Conservation (phyloP, 306 rosid species). For the Castanea sativa region DNA sequence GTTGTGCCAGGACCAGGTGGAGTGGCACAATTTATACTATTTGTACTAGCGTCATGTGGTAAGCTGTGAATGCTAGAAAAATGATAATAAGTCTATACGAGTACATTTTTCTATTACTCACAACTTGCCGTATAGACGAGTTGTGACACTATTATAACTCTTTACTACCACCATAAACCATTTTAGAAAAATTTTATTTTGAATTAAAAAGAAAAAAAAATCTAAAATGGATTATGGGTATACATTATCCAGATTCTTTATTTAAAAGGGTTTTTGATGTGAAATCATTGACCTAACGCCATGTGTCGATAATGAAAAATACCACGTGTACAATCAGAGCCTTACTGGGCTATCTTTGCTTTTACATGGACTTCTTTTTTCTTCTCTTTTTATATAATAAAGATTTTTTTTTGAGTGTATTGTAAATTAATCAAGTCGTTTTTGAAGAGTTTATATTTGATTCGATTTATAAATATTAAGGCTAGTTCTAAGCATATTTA, state of each 20-base stretch:
- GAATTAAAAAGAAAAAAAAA: too few relatives aligned
- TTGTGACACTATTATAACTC: rapidly evolving
- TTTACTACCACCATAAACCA: rapidly evolving
- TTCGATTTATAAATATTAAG: too few relatives aligned
- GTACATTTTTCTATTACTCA: rapidly evolving
- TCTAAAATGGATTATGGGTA: rapidly evolving
- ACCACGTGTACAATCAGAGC: rapidly evolving
- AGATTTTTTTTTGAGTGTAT: too few relatives aligned
- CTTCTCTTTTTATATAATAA: too few relatives aligned
- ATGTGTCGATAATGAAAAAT: too few relatives aligned
- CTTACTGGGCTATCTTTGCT: too few relatives aligned
- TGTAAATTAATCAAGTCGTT: too few relatives aligned
- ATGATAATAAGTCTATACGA: rapidly evolving
- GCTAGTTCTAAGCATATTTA: too few relatives aligned
- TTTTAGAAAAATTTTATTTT: rapidly evolving
- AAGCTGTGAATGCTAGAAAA: rapidly evolving
- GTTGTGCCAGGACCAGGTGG: rapidly evolving
- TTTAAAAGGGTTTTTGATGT: rapidly evolving
- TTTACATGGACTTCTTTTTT: too few relatives aligned
- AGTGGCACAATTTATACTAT: too few relatives aligned
- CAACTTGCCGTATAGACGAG: rapidly evolving
- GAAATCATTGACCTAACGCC: rapidly evolving
- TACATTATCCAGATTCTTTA: rapidly evolving
- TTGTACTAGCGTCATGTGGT: rapidly evolving
- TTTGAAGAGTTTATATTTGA: too few relatives aligned